Base-by-base conservation (phyloP, 768 basidiomycete genomes). In the Lanmaoa pseudosensibilis region DNA sequence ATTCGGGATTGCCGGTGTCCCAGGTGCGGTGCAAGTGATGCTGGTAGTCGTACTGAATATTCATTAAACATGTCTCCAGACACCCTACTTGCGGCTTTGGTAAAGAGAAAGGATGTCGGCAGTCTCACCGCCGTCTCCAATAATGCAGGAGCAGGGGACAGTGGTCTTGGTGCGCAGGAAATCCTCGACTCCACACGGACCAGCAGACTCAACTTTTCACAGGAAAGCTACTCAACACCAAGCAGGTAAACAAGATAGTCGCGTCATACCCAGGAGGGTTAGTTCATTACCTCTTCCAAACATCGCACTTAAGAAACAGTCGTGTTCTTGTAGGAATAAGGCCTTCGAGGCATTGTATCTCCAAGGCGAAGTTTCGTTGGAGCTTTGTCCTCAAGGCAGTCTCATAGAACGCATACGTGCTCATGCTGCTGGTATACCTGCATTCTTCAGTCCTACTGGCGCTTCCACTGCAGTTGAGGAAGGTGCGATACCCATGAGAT, bases 391-490 rank as follows among this genome's bases (percentile, higher is more conserved):
- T 4, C 94, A 97, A 74, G 94, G 93, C 11, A 94, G 92, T 15
- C 83, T 97, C 43, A 85, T 88, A 16, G 94, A 94, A 67, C 87
- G 93, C 55, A 78, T 94, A 57, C 87, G 93, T 36, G 90, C 94
- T 8, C 89, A 92, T 55, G 93, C 92, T 10, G 90, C 92, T 12
- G 94, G 94, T 49, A 92, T 94, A 57, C 93, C 94, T 18, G 92
- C 88, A n/a, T 94, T 97, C 78, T 95, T 79, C 73, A 96, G 92
- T 6, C 94, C 93, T 16, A 94, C 93, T 0, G 94, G 94, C 16
- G 90, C 91, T 9, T 82, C 82, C 21, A 94, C 92, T 19, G 90
- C 90, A 3, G 83, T 93, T 3, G 90, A 94, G 70, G 75, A 84
- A 46, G 92, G 92, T 2, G 71, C 80, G 4, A 91, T 94, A 64